Conservation (phyloP, 768 basidiomycete genomes). For the Jaapia argillacea region DNA sequence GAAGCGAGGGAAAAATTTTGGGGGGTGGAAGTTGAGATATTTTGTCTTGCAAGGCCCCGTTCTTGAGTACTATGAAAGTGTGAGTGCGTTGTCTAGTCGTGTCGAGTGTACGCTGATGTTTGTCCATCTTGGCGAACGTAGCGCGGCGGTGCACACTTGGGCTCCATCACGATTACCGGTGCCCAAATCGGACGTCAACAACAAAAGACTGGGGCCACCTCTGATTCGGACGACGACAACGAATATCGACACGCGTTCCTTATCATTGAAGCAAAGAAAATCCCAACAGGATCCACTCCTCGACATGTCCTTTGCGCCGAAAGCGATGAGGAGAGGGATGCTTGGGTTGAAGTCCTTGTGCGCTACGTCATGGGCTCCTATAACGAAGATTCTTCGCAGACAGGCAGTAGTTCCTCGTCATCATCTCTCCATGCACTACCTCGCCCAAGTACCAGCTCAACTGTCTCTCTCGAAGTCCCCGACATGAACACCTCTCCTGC, state of each 20-base stretch:
- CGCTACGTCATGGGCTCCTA: constrained; percentile 78
- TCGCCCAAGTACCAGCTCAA: constrained; percentile 48
- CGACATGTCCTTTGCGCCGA: constrained; percentile 95
- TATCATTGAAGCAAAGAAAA: constrained; percentile 82
- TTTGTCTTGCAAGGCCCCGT: constrained; percentile 89
- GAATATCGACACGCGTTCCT: constrained; percentile 97
- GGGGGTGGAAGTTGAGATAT: constrained; percentile 94
- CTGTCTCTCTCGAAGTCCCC: constrained; percentile 24
- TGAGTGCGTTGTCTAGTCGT: constrained; percentile 34
- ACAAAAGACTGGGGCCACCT: constrained; percentile 35
- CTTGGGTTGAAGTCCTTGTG: constrained; percentile 91
- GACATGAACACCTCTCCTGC: constrained; percentile 18
- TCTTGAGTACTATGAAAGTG: constrained; percentile 92
- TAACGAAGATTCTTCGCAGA: constrained; percentile 52
- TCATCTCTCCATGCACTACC: constrained; percentile 25
- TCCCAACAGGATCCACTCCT: constrained; percentile 55
- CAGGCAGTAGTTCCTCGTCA: constrained; percentile 11
- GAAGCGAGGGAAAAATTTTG: constrained; percentile 95
- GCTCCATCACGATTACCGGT: constrained; percentile 82
- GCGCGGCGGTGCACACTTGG: constrained; percentile 89
- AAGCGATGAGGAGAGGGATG: constrained; percentile 87
- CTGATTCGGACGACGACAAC: constrained; percentile 70
- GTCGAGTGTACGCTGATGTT: constrained; percentile 2
- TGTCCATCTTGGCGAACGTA: constrained; percentile 19
- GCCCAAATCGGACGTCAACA: constrained; percentile 97